Percentiles rank a stretch among this genome's conserved stretches.
phyloP scores from a whole-genome alignment of 2,329 filamentous ascomycete genomes.

The Venturiaceae sp. region DNA sequence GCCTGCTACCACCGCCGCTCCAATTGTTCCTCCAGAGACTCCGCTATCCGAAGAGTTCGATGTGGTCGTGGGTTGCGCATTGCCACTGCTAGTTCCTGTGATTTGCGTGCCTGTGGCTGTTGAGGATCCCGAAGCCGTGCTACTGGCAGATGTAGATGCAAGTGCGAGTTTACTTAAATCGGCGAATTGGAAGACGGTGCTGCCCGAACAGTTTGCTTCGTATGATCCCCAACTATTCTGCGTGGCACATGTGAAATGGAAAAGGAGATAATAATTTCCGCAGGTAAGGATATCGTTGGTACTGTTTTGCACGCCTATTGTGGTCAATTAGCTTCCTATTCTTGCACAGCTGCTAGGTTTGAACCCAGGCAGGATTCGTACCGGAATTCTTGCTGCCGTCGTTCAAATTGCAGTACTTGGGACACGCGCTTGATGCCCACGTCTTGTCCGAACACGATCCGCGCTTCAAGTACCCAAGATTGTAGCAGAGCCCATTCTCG shows the following conservation, averaged over 20 bases:
- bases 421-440: background rate
- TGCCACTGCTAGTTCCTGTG: background rate
- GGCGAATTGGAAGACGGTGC: background rate
- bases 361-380: background rate
- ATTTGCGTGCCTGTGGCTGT: background rate
- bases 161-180: background rate
- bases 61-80: background rate
- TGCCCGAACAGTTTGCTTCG: background rate
- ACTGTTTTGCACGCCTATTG: background rate
- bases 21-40: conserved; percentile 1
- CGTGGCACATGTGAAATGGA: background rate
- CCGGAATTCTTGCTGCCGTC: background rate
- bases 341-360: too few species aligned
- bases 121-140: background rate
- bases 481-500: background rate
- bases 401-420: background rate
- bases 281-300: conserved; percentile 3
- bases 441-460: conserved; percentile 1
- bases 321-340: background rate
- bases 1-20: background rate
- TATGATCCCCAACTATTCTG: background rate
- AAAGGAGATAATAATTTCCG: background rate
- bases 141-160: too few species aligned
- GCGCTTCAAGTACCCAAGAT: background rate
- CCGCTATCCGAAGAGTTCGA: background rate